Conservation (phyloP, 306 rosid species). For the Astragalus glycyphyllos region DNA sequence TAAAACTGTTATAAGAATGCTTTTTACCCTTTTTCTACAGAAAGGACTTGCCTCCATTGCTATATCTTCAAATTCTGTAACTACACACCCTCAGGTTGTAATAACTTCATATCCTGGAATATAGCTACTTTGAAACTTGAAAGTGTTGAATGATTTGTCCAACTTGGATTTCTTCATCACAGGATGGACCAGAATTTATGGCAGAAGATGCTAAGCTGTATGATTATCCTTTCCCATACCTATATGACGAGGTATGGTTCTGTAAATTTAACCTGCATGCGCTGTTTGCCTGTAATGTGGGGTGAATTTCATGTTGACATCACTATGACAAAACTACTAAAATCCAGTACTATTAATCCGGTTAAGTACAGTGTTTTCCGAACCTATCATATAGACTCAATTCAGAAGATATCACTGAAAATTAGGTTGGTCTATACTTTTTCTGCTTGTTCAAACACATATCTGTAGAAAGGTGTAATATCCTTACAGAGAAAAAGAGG, state of each 20-base stretch:
- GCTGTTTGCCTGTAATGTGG: conserved; percentile 2
- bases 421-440: background rate
- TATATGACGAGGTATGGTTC: conserved; percentile 76
- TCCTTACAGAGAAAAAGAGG: background rate
- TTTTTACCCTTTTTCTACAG: conserved; percentile 53
- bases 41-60: conserved; percentile 85
- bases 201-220: conserved; percentile 83
- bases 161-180: conserved; percentile 58
- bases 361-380: conserved; percentile 7
- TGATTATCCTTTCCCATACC: conserved; percentile 88
- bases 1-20: conserved; percentile 27
- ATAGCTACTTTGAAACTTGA: conserved; percentile 45
- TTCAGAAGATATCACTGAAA: conserved; percentile 4
- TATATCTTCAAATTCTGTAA: conserved; percentile 85
- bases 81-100: conserved; percentile 89
- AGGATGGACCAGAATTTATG: conserved; percentile 96
- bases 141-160: conserved; percentile 49
- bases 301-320: conserved; percentile 34
- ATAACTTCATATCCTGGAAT: conserved; percentile 45
- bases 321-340: conserved; percentile 1
- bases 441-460: background rate
- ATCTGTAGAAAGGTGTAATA: background rate
- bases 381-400: too few relatives aligned
- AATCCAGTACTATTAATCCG: conserved; percentile 12
- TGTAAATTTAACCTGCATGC: conserved; percentile 26